phyloP scores from a whole-genome alignment of 305 asterid species.

The Striga hermonthica region DNA sequence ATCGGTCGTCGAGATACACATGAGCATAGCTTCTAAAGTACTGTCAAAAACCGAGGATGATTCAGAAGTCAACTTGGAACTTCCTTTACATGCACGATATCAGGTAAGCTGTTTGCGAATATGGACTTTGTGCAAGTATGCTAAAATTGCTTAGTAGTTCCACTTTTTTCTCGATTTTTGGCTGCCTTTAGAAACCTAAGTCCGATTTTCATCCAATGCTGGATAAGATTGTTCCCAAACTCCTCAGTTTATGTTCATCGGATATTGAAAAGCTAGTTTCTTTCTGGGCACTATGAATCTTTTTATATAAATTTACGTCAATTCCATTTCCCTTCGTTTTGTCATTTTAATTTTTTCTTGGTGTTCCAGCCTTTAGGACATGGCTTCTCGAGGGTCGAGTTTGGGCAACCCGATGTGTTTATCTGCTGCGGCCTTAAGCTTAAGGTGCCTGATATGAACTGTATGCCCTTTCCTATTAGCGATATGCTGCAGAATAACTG shows the following conservation, averaged over 20 bases:
- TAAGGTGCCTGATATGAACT: conserved; percentile 30
- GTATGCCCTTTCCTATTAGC: conserved; percentile 35
- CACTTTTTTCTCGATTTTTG: too few species aligned
- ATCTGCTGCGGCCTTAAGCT: conserved; percentile 42
- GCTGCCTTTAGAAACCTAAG: not conserved
- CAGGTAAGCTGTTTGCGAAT: conserved; percentile 36
- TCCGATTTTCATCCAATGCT: not conserved
- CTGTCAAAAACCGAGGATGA: conserved; percentile 34
- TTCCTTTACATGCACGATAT: conserved; percentile 86
- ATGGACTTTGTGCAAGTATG: too few species aligned
- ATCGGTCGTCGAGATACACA: conserved; percentile 70
- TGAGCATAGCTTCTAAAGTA: conserved; percentile 38
- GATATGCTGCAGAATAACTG: conserved; percentile 22
- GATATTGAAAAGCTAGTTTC: too few species aligned
- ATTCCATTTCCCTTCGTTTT: not conserved
- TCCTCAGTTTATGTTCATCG: not conserved
- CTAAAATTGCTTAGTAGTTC: too few species aligned
- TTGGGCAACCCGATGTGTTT: conserved; percentile 53
- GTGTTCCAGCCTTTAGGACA: conserved; percentile 62
- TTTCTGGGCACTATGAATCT: too few species aligned
- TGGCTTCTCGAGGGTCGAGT: conserved; percentile 50
- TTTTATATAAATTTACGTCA: too few species aligned
- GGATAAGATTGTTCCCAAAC: not conserved
- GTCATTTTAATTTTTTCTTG: not conserved
- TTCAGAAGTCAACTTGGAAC: conserved; percentile 43